Conservation (phyloP, 2,329 filamentous ascomycete genomes). For the Ceratocystis destructans region DNA sequence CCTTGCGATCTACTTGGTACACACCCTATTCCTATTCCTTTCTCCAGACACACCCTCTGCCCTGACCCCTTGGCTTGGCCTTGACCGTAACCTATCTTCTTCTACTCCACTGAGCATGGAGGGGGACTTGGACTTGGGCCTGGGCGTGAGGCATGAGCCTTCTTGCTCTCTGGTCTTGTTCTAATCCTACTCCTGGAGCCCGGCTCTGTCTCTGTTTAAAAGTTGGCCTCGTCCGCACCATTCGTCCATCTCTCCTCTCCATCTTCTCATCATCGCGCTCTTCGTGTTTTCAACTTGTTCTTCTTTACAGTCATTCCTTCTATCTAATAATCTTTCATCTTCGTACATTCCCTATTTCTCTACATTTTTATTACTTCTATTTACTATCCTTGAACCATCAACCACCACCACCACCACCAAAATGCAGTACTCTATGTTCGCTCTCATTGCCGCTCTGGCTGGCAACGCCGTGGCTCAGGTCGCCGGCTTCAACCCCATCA, state of each 20-base stretch:
- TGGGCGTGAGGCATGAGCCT: not conserved
- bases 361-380: slow-evolving; percentile 8
- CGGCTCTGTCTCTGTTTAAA: slow-evolving; percentile 12
- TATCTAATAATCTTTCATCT: not conserved
- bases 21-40: not conserved
- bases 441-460: slow-evolving; percentile 34
- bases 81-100: not conserved
- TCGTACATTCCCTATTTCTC: slow-evolving; percentile 7
- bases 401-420: slow-evolving; percentile 27
- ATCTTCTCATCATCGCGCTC: slow-evolving; percentile 17
- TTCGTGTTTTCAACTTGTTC: slow-evolving; percentile 11
- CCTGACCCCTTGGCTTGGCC: not conserved
- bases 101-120: not conserved
- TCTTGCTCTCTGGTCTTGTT: not conserved
- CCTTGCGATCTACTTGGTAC: too few relatives aligned
- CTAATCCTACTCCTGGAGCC: not conserved
- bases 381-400: not conserved
- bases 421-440: slow-evolving; percentile 39
- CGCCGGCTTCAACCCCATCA: slow-evolving; percentile 42
- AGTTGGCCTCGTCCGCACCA: slow-evolving; percentile 15
- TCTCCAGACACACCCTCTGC: not conserved
- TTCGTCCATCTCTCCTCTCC: not conserved
- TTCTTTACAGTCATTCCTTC: slow-evolving; percentile 18
- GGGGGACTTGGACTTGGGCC: not conserved
- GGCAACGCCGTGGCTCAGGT: slow-evolving; percentile 41